Conservation (phyloP, 805 yeast genomes). For the Yarrowia yakushimensis region DNA sequence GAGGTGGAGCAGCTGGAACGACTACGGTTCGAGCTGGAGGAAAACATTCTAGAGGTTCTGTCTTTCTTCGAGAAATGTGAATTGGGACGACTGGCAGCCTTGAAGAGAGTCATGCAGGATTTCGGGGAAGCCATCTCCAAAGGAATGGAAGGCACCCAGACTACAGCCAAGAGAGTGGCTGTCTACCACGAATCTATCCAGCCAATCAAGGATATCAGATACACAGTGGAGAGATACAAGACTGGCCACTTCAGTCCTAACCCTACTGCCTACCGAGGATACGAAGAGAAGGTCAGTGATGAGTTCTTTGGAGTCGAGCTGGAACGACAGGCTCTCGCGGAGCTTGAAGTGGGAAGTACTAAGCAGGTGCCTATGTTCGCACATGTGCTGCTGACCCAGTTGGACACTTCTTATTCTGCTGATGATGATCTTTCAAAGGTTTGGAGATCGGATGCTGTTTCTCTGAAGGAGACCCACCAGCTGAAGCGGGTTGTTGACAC, state of each 20-base stretch:
- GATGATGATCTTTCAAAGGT: not conserved
- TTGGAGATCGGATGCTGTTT: slow-evolving; percentile 12
- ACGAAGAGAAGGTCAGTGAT: slow-evolving; percentile 54
- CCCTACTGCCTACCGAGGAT: slow-evolving; percentile 67
- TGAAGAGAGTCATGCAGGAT: slow-evolving; percentile 60
- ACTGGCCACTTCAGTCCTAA: slow-evolving; percentile 73
- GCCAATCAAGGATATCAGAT: slow-evolving; percentile 59
- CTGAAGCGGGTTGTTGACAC: slow-evolving; percentile 8
- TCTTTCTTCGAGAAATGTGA: slow-evolving; percentile 73
- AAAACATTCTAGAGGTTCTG: slow-evolving; percentile 58
- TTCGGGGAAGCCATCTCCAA: slow-evolving; percentile 54
- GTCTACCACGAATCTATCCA: slow-evolving; percentile 49
- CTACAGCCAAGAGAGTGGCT: slow-evolving; percentile 24
- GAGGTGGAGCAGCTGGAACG: slow-evolving; percentile 57
- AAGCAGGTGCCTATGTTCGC: slow-evolving; percentile 5
- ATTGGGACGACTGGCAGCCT: slow-evolving; percentile 60
- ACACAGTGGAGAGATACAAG: slow-evolving; percentile 55
- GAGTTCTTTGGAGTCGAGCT: slow-evolving; percentile 82
- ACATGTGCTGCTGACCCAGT: not conserved
- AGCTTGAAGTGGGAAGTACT: slow-evolving; percentile 4
- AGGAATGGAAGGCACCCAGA: slow-evolving; percentile 33
- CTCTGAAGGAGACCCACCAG: slow-evolving; percentile 18
- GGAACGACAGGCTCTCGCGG: slow-evolving; percentile 21
- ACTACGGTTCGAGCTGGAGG: slow-evolving; percentile 66
- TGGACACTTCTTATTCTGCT: not conserved